phyloP scores from a whole-genome alignment of 331 rosid species.

The Arachis monticola region DNA sequence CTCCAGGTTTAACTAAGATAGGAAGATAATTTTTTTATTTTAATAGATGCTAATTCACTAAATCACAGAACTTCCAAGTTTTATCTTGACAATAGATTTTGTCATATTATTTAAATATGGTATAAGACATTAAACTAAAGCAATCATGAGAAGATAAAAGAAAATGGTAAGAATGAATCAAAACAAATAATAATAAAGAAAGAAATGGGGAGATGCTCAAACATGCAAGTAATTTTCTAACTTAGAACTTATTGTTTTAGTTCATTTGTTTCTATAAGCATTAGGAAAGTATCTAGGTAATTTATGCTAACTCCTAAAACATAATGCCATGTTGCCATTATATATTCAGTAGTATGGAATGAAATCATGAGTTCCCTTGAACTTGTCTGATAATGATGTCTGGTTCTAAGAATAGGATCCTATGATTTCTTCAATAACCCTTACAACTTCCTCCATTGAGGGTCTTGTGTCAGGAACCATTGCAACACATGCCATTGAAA shows the following conservation, averaged over 20 bases:
- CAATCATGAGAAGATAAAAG: slow-evolving; percentile 14
- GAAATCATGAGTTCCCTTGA: slow-evolving; percentile 44
- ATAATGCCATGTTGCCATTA: not conserved
- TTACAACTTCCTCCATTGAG: slow-evolving; percentile 77
- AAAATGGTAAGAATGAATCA: not conserved
- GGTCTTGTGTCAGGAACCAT: slow-evolving; percentile 75
- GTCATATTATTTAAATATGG: slow-evolving; percentile 6
- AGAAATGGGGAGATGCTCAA: slow-evolving; percentile 13
- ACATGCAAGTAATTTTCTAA: slow-evolving; percentile 16
- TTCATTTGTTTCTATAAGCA: not conserved
- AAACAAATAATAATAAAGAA: not conserved
- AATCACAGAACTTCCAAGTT: not conserved
- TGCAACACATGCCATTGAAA: slow-evolving; percentile 91
- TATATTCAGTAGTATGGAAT: slow-evolving; percentile 33
- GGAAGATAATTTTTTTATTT: not conserved
- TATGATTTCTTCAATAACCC: slow-evolving; percentile 71
- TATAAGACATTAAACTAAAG: not conserved
- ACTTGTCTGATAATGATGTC: slow-evolving; percentile 53
- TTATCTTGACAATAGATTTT: not conserved
- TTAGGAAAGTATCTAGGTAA: not conserved
- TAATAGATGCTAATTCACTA: not conserved
- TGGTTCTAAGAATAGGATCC: slow-evolving; percentile 53
- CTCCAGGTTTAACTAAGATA: not conserved
- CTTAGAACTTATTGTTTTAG: too few relatives aligned
- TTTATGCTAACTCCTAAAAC: slow-evolving; percentile 5